Percentiles rank a stretch among this genome's conserved stretches.
phyloP scores from a whole-genome alignment of 2,329 filamentous ascomycete species.

The Ophiostoma sp. region DNA sequence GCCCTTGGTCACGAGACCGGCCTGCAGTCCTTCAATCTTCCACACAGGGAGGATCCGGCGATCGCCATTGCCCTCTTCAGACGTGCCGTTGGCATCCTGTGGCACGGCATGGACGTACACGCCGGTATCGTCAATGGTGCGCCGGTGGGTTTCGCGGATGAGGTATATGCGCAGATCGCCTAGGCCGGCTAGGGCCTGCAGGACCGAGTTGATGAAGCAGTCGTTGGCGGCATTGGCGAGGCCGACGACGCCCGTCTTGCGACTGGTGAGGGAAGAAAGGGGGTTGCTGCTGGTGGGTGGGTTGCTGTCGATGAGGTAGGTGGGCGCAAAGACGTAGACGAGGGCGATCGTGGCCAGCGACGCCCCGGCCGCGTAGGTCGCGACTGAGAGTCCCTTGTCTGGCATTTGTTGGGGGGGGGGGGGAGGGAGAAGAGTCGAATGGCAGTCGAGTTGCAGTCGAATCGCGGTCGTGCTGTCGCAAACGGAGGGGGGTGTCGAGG shows the following conservation, averaged over 20 bases:
- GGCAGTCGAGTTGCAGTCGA: background rate
- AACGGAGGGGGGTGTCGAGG: background rate
- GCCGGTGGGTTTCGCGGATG: slow-evolving; percentile 82
- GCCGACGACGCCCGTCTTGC: slow-evolving; percentile 84
- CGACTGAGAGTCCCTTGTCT: slow-evolving; percentile 75
- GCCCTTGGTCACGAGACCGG: slow-evolving; percentile 75
- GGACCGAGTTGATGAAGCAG: slow-evolving; percentile 92
- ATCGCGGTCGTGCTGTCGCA: background rate
- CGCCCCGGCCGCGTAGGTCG: slow-evolving; percentile 90
- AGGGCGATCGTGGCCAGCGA: slow-evolving; percentile 91
- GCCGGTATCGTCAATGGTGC: slow-evolving; percentile 69
- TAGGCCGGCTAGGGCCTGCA: slow-evolving; percentile 87
- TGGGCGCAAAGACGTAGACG: slow-evolving; percentile 97
- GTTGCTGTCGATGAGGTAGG: slow-evolving; percentile 85
- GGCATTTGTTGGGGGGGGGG: slow-evolving; percentile 55
- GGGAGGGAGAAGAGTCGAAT: background rate
- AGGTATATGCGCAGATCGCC: slow-evolving; percentile 86
- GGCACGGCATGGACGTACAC: slow-evolving; percentile 64
- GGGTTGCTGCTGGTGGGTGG: slow-evolving; percentile 52
- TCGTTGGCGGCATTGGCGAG: slow-evolving; percentile 89
- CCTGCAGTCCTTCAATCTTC: slow-evolving; percentile 65
- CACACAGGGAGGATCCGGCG: slow-evolving; percentile 45
- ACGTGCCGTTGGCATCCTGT: slow-evolving; percentile 31
- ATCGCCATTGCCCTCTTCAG: background rate
- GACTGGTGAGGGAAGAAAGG: slow-evolving; percentile 34